phyloP scores from a whole-genome alignment of 805 yeast species.

The Yarrowia osloensis region DNA sequence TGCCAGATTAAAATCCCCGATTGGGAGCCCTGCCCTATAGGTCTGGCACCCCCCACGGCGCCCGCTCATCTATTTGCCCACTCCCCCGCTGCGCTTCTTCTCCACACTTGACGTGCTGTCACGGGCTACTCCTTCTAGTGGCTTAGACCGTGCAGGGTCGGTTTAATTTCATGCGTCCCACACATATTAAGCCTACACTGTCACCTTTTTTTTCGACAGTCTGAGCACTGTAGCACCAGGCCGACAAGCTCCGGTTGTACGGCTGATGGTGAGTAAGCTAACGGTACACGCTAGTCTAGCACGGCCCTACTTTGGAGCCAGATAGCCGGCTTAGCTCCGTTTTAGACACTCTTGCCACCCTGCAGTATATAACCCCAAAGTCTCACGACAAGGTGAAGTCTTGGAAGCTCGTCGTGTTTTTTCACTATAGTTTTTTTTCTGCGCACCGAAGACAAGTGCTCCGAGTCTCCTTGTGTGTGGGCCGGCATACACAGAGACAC shows the following conservation, averaged over 20 bases:
- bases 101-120: neutral
- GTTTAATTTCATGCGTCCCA: conserved; percentile 15
- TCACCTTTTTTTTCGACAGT: neutral
- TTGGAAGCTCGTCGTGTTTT: neutral
- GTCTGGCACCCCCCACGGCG: neutral
- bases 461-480: neutral
- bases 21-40: neutral
- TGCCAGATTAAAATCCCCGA: conserved; percentile 1
- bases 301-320: conserved; percentile 12
- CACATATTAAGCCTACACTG: neutral
- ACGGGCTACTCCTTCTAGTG: conserved; percentile 8
- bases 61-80: neutral
- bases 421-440: neutral
- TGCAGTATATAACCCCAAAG: neutral
- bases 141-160: conserved; percentile 22
- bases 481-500: neutral
- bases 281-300: neutral
- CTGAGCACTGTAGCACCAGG: neutral
- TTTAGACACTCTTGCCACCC: neutral
- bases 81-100: neutral
- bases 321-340: conserved; percentile 2
- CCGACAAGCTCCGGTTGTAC: conserved; percentile 17
- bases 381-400: neutral
- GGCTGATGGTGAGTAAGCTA: conserved; percentile 26
- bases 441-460: neutral